Conservation (phyloP, 2,329 filamentous ascomycete species). For the Phaeosphaeriaceae sp. region DNA sequence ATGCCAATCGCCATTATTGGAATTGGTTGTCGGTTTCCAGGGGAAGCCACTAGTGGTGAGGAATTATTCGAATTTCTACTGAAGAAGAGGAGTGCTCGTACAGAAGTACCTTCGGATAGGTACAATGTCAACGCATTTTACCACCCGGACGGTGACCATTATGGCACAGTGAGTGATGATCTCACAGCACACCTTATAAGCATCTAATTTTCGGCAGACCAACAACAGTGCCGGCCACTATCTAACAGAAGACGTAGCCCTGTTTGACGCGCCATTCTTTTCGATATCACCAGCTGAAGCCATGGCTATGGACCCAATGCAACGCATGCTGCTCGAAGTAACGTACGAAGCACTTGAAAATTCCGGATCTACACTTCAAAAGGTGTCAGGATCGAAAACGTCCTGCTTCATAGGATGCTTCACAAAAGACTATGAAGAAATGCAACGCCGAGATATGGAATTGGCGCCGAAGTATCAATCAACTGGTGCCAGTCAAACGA, state of each 20-base stretch:
- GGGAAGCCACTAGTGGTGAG: conserved; percentile 16
- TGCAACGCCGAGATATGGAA: conserved; percentile 21
- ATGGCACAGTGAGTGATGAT: conserved; percentile 12
- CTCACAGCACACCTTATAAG: background rate
- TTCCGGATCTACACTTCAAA: conserved; percentile 16
- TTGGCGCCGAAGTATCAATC: conserved; percentile 19
- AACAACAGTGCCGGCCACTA: conserved; percentile 27
- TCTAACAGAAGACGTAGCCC: conserved; percentile 22
- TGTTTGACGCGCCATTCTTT: conserved; percentile 35
- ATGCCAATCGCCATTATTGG: conserved; percentile 40
- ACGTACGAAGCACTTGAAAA: conserved; percentile 33
- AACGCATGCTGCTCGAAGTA: conserved; percentile 30
- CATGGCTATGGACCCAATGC: conserved; percentile 33
- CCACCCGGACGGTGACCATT: conserved; percentile 19
- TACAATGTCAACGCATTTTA: conserved; percentile 24
- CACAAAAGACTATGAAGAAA: conserved; percentile 24
- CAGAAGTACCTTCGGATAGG: conserved; percentile 17
- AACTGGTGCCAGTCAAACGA: conserved; percentile 12
- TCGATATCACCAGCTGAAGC: conserved; percentile 24
- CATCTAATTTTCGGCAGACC: conserved; percentile 3
- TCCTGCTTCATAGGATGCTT: conserved; percentile 27
- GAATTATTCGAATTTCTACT: conserved; percentile 23
- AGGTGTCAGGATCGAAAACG: conserved; percentile 22
- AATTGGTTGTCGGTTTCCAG: conserved; percentile 31
- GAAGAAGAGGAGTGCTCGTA: conserved; percentile 11